These are phyloP conservation scores for Komagataella pseudopastoris DNA, from an alignment of 805 yeast species.

Conservation along the genomic window DNA sequence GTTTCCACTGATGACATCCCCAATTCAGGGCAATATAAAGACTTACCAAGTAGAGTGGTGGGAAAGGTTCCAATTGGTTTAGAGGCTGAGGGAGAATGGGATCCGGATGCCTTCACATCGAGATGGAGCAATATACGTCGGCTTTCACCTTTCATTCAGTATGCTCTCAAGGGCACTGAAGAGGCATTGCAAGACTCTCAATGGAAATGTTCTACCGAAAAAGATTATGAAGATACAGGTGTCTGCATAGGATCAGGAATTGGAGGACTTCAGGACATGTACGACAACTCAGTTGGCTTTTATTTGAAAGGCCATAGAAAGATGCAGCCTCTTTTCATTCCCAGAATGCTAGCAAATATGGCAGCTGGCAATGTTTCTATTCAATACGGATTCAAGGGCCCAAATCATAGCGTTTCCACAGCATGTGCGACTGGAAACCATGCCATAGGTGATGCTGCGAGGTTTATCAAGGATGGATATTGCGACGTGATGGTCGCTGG, in stretches of 20 bases:
- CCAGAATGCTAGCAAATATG: conserved; percentile 78
- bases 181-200: conserved; percentile 68
- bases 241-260: conserved; percentile 90
- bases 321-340: conserved; percentile 79
- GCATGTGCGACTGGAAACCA: conserved; percentile 98
- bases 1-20: conserved; percentile 34
- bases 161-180: conserved; percentile 60
- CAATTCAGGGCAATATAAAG: conserved; percentile 29
- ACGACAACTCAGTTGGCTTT: conserved; percentile 46
- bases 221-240: conserved; percentile 33
- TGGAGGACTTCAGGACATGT: conserved; percentile 69
- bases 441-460: conserved; percentile 83
- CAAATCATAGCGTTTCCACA: conserved; percentile 77
- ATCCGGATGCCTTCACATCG: conserved; percentile 33
- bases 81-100: conserved; percentile 33
- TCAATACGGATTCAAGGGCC: conserved; percentile 64
- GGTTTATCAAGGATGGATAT: conserved; percentile 67
- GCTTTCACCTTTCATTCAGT: conserved; percentile 61
- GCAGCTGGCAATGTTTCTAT: conserved; percentile 89
- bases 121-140: conserved; percentile 35
- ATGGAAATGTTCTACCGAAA: conserved; percentile 25
- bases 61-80: conserved; percentile 37
- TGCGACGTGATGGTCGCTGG: conserved; percentile 88
- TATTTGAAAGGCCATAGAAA: conserved; percentile 42
- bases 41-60: conserved; percentile 59